Evolutionary conservation across 2,329 filamentous ascomycete genomes (phyloP).

Genomic region (Venturiaceae sp.): DNA sequence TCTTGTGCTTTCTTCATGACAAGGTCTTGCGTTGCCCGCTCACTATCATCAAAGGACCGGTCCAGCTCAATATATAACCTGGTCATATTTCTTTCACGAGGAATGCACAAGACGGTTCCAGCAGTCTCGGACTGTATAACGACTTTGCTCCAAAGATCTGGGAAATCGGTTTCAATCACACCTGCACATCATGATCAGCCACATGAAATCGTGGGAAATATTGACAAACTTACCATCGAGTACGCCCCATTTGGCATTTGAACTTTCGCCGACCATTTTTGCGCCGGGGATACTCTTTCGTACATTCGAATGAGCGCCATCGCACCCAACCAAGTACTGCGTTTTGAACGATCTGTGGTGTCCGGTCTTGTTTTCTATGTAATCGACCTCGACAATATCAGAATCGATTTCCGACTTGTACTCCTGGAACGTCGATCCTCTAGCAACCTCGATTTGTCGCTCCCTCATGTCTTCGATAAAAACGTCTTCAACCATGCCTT

Average conservation of each 20-base stretch:
- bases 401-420: conserved; percentile 28
- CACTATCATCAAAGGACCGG: conserved; percentile 14
- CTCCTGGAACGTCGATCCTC: conserved; percentile 53
- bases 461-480: conserved; percentile 60
- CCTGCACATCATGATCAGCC: conserved; percentile 32
- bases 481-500: conserved; percentile 65
- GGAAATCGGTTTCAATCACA: conserved; percentile 40
- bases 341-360: conserved; percentile 38
- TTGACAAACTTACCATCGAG: conserved; percentile 61
- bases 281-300: conserved; percentile 45
- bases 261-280: background rate
- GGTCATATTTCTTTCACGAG: conserved; percentile 63
- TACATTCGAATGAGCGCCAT: conserved; percentile 63
- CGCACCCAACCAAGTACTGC: conserved; percentile 60
- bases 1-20: conserved; percentile 54
- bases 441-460: conserved; percentile 51
- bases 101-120: conserved; percentile 65
- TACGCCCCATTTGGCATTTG: conserved; percentile 51
- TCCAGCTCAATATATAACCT: conserved; percentile 43
- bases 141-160: conserved; percentile 66
- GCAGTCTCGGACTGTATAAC: conserved; percentile 57
- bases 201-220: conserved; percentile 23
- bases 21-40: conserved; percentile 48
- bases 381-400: conserved; percentile 31
- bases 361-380: conserved; percentile 27